Evolutionary conservation across 306 rosid genomes (phyloP).

Genomic region (Cucurbita moschata): DNA sequence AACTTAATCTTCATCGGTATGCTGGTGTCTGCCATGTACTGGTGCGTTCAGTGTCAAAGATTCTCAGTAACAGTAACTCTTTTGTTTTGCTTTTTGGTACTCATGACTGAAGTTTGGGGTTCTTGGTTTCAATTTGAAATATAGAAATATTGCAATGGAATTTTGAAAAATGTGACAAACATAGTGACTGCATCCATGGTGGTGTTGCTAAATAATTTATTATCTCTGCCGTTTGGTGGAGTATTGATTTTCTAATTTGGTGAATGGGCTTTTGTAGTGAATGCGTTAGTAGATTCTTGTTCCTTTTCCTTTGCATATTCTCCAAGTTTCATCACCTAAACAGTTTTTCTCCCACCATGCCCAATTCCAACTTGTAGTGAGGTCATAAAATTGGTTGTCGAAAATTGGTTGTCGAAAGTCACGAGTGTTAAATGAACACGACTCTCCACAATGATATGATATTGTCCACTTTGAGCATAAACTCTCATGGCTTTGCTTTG

Average conservation of each 20-base stretch:
- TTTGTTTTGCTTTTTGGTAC: neutral
- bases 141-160: slow-evolving; percentile 80
- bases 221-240: slow-evolving; percentile 69
- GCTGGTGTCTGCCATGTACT: slow-evolving; percentile 88
- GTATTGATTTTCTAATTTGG: slow-evolving; percentile 43
- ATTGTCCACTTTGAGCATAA: no score
- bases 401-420: no score
- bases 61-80: neutral
- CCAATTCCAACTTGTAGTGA: slow-evolving; percentile 34
- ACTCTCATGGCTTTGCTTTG: no score
- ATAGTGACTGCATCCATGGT: slow-evolving; percentile 90
- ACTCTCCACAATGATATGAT: no score
- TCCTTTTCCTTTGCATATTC: neutral
- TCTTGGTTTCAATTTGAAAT: slow-evolving; percentile 56
- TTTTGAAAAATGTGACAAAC: slow-evolving; percentile 84
- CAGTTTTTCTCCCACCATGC: neutral
- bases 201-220: slow-evolving; percentile 75
- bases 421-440: no score
- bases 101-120: neutral
- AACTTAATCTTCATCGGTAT: slow-evolving; percentile 76
- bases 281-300: slow-evolving; percentile 38
- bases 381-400: slow-evolving; percentile 40
- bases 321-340: neutral
- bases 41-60: slow-evolving; percentile 18
- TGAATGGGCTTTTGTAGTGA: slow-evolving; percentile 67